Evolutionary conservation across 257 asterid genomes (phyloP), one percentile per base, ranked within the genome.

Genomic region (Anisodus tanguticus): DNA sequence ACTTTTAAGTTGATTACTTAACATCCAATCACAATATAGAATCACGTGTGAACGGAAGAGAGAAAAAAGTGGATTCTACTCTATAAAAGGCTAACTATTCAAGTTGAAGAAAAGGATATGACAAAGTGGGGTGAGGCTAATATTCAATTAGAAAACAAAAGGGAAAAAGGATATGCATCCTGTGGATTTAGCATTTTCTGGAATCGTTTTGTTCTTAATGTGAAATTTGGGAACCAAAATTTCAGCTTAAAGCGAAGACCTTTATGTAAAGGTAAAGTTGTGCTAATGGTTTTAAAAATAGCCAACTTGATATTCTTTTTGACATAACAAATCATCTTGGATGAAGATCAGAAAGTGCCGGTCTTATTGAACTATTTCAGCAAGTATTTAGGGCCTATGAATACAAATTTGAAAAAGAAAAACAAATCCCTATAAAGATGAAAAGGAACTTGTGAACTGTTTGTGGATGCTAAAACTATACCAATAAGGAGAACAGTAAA

Each of bases 101-200:
- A 74, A 76, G 63, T 51, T 49, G 62, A 22, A 76, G 63, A 51
- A 76, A 76, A 5, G 62, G 62, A 22, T 7, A 76, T 76, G 81
- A 22, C 81, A 76, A 22, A 22, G 47, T 76, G 62, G 81, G 45
- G 63, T 72, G 41, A 19, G 6, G 7, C n/a, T 9, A 1, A 51
- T 76, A 45, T 51, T 76, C 8, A 12, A 76, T 12, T 51, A 26
- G 22, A 12, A 51, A 51, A 51, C 81, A 49, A 51, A 51, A 76
- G 17, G 45, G 10, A 47, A 76, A 76, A 51, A 63, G 35, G 47
- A 76, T 51, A 11, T 51, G 26, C 62, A 12, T 76, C 11, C 63
- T 49, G 11, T 76, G 45, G 63, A 76, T 76, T 51, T 51, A 12
- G 81, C 45, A 76, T 76, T 76, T 72, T 51, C 9, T 22, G 41